phyloP scores from a whole-genome alignment of 1,284 basidiomycete species.

The Trichosporon sp. region DNA sequence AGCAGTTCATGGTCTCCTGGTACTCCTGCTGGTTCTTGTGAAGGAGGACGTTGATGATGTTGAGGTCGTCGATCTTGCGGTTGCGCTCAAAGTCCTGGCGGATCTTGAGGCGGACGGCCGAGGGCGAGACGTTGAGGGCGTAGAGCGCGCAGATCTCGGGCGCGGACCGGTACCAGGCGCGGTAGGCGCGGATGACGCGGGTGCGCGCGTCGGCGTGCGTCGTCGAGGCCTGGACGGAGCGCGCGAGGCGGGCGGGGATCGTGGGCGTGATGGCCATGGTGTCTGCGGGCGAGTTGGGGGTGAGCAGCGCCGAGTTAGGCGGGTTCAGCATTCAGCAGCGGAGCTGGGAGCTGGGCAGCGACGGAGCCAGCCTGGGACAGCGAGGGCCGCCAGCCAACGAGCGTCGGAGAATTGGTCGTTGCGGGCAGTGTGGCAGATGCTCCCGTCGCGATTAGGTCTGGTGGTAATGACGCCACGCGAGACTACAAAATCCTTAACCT shows the following conservation, averaged over 20 bases:
- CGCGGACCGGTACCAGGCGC: constrained; percentile 86
- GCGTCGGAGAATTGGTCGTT: constrained; percentile 1
- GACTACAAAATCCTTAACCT: background rate
- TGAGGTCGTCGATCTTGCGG: constrained; percentile 73
- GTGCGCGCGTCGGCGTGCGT: constrained; percentile 65
- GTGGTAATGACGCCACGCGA: background rate
- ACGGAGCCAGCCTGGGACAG: background rate
- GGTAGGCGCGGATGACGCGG: constrained; percentile 74
- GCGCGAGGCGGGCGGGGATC: constrained; percentile 85
- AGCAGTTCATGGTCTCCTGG: constrained; percentile 91
- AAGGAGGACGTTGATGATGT: constrained; percentile 80
- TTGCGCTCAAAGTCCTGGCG: constrained; percentile 85
- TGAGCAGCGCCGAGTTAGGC: background rate
- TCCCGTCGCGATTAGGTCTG: background rate
- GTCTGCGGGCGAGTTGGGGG: background rate
- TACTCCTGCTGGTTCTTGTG: constrained; percentile 83
- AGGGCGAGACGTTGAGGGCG: constrained; percentile 74
- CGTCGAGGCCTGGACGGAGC: constrained; percentile 59
- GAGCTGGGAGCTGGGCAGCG: background rate
- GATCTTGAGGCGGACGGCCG: constrained; percentile 75
- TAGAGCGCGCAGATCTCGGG: constrained; percentile 85
- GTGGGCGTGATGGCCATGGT: constrained; percentile 60
- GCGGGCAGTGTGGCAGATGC: background rate
- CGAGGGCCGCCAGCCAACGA: background rate
- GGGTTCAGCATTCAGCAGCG: background rate